These are phyloP conservation scores for Tilletia walkeri DNA, from an alignment of 1,284 basidiomycete genomes.

Conservation along the genomic window DNA sequence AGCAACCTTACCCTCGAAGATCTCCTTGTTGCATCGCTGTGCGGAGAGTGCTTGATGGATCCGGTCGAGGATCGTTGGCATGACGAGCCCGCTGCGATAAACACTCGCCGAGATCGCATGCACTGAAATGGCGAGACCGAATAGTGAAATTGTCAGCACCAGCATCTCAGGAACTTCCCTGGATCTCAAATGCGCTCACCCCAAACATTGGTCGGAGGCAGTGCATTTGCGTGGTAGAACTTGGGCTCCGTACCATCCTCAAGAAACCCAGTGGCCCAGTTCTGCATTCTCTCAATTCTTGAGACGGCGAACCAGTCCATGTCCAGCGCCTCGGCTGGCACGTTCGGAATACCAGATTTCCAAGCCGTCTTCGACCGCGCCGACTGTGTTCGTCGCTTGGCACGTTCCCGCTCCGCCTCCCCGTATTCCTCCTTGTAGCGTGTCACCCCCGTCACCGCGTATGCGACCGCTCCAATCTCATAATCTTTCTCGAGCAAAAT, in stretches of 20 bases:
- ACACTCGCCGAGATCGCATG: constrained; percentile 3
- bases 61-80: not conserved
- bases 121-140: not conserved
- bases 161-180: not conserved
- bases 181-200: not conserved
- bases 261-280: not conserved
- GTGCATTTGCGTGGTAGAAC: not conserved
- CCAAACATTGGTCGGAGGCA: constrained; percentile 12
- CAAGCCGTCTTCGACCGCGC: not conserved
- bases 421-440: not conserved
- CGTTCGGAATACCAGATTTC: not conserved
- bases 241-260: not conserved
- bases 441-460: constrained; percentile 12
- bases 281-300: constrained; percentile 2
- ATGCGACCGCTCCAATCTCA: constrained; percentile 7
- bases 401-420: not conserved
- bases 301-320: constrained; percentile 11
- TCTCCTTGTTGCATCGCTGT: not conserved
- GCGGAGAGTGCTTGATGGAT: not conserved
- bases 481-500: not conserved
- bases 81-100: constrained; percentile 2
- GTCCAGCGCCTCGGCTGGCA: not conserved
- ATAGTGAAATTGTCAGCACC: not conserved
- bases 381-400: not conserved
- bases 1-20: constrained; percentile 5